phyloP scores from a whole-genome alignment of 768 basidiomycete species.

The Ephemerocybe angulata region DNA sequence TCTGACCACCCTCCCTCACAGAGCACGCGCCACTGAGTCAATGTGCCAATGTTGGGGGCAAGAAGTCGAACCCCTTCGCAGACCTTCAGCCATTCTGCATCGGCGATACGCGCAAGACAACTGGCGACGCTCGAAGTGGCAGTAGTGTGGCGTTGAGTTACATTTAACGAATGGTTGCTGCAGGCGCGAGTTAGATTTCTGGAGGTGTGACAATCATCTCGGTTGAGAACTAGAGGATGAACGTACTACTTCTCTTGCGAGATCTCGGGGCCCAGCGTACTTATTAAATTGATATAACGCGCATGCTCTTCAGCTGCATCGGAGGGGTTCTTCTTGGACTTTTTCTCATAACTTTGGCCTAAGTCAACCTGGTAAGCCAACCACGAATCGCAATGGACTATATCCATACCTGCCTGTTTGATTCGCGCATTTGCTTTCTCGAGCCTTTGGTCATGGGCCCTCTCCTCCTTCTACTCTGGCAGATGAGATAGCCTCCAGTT shows the following conservation, averaged over 20 bases:
- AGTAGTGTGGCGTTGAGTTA: slow-evolving; percentile 58
- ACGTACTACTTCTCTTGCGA: slow-evolving; percentile 77
- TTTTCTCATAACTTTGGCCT: slow-evolving; percentile 79
- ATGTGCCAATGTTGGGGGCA: slow-evolving; percentile 62
- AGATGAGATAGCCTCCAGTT: neutral
- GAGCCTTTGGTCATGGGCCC: slow-evolving; percentile 69
- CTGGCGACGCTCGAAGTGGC: slow-evolving; percentile 63
- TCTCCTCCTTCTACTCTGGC: slow-evolving; percentile 68
- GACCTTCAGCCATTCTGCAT: slow-evolving; percentile 70
- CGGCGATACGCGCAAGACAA: slow-evolving; percentile 65
- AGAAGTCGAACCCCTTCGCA: slow-evolving; percentile 71
- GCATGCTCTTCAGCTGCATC: slow-evolving; percentile 74
- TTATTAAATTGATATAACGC: slow-evolving; percentile 72
- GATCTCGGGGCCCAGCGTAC: slow-evolving; percentile 69
- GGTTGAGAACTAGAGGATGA: too few species aligned
- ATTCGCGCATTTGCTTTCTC: slow-evolving; percentile 64
- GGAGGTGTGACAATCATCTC: too few species aligned
- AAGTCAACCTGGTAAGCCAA: neutral
- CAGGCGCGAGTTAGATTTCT: too few species aligned
- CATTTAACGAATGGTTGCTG: slow-evolving; percentile 63
- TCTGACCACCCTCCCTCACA: slow-evolving; percentile 78
- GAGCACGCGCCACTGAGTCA: slow-evolving; percentile 68
- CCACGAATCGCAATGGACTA: neutral
- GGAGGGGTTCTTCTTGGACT: slow-evolving; percentile 65
- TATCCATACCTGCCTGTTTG: slow-evolving; percentile 62